Conservation (phyloP, 495 filamentous ascomycete species). For the Bacidia rubella region DNA sequence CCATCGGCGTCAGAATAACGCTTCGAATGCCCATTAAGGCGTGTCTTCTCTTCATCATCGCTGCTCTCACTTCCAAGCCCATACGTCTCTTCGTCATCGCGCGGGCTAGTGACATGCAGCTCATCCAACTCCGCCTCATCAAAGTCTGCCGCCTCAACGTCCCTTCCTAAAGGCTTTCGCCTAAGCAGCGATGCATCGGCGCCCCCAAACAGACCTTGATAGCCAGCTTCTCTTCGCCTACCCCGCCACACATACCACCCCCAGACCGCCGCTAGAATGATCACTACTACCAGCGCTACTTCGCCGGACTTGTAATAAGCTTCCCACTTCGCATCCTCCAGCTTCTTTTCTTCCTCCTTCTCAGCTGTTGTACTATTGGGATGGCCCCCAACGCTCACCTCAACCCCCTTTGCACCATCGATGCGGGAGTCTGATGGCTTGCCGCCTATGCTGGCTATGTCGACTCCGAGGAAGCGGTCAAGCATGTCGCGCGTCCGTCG, state of each 20-base stretch:
- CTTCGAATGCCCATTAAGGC: conserved; percentile 16
- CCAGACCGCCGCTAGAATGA: conserved; percentile 63
- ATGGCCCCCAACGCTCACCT: conserved; percentile 79
- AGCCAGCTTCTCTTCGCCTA: conserved; percentile 42
- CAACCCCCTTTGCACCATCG: conserved; percentile 76
- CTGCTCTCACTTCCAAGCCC: conserved; percentile 46
- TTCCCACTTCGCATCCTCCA: conserved; percentile 78
- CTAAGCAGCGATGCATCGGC: conserved; percentile 26
- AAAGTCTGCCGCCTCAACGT: conserved; percentile 76
- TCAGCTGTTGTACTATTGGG: conserved; percentile 64
- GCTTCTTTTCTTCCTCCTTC: conserved; percentile 57
- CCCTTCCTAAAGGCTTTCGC: conserved; percentile 34
- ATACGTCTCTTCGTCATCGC: conserved; percentile 29
- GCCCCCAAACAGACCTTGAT: conserved; percentile 35
- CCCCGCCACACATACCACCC: conserved; percentile 78
- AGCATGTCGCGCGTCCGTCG: conserved; percentile 89
- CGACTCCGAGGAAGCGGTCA: conserved; percentile 87
- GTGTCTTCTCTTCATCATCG: conserved; percentile 32
- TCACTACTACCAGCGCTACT: conserved; percentile 73
- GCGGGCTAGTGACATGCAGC: conserved; percentile 37
- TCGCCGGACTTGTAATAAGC: conserved; percentile 90
- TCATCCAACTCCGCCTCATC: conserved; percentile 81
- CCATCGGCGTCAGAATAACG: conserved; percentile 9
- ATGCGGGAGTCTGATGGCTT: conserved; percentile 70
- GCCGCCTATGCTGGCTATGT: conserved; percentile 85